Evolutionary conservation across 352 stramenopile species (phyloP), one percentile per base, ranked within the genome.

Genomic region (Globisporangium lucens): DNA sequence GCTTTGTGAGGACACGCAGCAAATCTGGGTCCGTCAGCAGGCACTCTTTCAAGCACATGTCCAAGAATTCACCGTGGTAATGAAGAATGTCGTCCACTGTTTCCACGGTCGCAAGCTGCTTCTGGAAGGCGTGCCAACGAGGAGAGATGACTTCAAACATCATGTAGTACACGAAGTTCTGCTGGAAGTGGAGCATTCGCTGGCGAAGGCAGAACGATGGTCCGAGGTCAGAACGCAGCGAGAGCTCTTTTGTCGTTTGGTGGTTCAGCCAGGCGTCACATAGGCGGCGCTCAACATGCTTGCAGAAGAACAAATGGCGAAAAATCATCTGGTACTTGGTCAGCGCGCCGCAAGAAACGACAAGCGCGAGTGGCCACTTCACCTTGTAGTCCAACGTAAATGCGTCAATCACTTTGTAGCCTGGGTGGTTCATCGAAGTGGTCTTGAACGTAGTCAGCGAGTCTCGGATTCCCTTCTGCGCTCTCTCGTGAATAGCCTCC

Each of bases 261-360:
- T 99, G 97, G 61, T 98, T 97, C 29, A 95, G 75, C 98, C 98
- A 99, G 10, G 96, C 89, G 60, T 93, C 85, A 64, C 98, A 97
- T 4, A 99, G 87, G 36, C 93, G 83, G 12, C 96, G 90, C 78
- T 99, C 97, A 4, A 99, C 97, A 76, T 99, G 96, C 77, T 99
- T 99, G 70, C 93, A 97, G 74, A 99, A 99, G 78, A 99, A 99
- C 3, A 99, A 79, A 63, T 99, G 97, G 0, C 98, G 93, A 71
- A 99, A 99, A 20, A 99, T 88, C 75, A 99, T 95, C 76, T 99
- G 97, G 74, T 99, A 99, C 77, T 98, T 99, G 20, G 88, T 94
- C 56, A 99, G 73, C 8, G 89, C 88, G 1, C 91, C 87, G 38
- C 89, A 89, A 0, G 96, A 99, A 12, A 99, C 87, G 4, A 99